Conservation (phyloP, 2,329 filamentous ascomycete species). For the Neonectria magnoliae region DNA sequence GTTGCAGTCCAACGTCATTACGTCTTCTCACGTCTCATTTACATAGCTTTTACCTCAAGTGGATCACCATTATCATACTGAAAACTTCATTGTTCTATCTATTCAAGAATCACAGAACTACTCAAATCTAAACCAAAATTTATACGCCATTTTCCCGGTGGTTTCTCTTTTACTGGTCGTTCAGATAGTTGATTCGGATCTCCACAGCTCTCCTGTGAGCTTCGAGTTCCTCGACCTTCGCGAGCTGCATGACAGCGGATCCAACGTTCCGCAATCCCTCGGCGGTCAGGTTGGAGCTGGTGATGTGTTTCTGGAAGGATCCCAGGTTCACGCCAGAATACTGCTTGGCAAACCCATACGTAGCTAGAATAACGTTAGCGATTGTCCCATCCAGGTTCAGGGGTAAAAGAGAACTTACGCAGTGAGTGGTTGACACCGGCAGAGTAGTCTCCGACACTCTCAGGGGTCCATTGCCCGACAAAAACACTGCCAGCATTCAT, state of each 20-base stretch:
- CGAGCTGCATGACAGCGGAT: constrained; percentile 90
- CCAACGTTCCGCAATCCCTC: constrained; percentile 89
- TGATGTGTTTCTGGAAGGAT: constrained; percentile 98
- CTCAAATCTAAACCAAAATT: constrained; percentile 18
- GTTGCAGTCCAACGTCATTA: not conserved
- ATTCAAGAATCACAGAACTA: constrained; percentile 7
- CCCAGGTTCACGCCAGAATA: constrained; percentile 97
- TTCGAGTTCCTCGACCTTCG: constrained; percentile 92
- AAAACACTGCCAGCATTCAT: constrained; percentile 97
- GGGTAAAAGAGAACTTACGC: constrained; percentile 71
- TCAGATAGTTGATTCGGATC: constrained; percentile 73
- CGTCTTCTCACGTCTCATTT: not conserved
- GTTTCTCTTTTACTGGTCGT: constrained; percentile 41
- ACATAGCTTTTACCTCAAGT: not conserved
- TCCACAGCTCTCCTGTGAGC: constrained; percentile 91
- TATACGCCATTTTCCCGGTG: constrained; percentile 24
- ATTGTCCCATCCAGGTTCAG: not conserved
- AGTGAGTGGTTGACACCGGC: constrained; percentile 97
- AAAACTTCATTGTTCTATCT: constrained; percentile 1
- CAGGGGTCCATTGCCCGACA: constrained; percentile 94
- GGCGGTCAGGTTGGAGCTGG: constrained; percentile 87
- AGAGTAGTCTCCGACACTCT: constrained; percentile 97
- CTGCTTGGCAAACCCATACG: constrained; percentile 97
- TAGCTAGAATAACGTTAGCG: constrained; percentile 67
- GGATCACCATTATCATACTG: not conserved